Base-by-base conservation (phyloP, 768 basidiomycete species). In the Cubamyces lactineus region DNA sequence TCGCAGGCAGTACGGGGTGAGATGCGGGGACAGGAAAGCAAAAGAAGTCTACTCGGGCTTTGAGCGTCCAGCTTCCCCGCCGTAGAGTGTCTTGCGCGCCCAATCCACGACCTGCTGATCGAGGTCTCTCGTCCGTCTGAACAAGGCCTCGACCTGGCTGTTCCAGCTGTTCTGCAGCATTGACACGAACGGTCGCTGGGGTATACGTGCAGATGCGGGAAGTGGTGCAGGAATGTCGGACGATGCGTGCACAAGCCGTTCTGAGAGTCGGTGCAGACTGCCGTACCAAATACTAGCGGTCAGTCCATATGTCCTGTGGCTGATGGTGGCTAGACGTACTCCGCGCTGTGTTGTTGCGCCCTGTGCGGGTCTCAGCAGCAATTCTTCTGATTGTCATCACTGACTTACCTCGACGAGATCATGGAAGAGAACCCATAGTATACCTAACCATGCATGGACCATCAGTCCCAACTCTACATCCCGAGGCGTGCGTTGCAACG, bases 161-260 rank as follows among this genome's bases (percentile, higher is more conserved):
- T 74, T 74, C 73, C 73, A 74, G 24, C 63, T 62, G 23, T 59
- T 59, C 62, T 72, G 72, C 34, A 74, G 39, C 49, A 67, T 49
- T 11, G 66, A 23, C 12, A 54, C 39, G 43, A 71, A 70, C 1
- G 72, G 72, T 26, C 64, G 67, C 48, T 69, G 69, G 41, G 57
- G 57, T 38, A 70, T 75, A 30, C 72, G 70, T 19, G 58, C 59
- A 4, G 66, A 59, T 1, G 72, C 73, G 30, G 68, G 60, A 9
- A 61, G 50, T 5, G 69, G 67, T 34, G 68, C 68, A 16, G 62
- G 51, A 7, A 69, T 64, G 15, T 57, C 52, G 15, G 64, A 59
- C 6, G 65, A 42, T 4, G 69, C 66, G n/a, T 72, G 68, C 39
- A 63, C 47, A 2, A 74, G 63, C 12, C 68, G 68, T 21, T 57